Evolutionary conservation across 2,329 filamentous ascomycete genomes (phyloP).

Genomic region (Aphanocladium album): DNA sequence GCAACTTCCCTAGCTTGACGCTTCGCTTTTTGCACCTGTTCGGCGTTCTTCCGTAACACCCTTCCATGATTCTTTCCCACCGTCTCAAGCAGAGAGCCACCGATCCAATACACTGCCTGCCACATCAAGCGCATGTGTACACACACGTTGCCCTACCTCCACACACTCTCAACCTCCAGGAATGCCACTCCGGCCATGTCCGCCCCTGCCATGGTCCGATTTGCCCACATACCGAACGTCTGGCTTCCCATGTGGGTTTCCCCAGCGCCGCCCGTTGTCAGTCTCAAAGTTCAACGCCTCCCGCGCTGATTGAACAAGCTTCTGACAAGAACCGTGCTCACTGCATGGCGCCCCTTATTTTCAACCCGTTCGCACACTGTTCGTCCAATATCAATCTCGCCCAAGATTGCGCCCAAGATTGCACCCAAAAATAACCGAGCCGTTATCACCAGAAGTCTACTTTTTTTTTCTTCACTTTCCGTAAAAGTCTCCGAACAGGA

Average conservation of each 20-base stretch:
- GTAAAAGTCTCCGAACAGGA: neutral
- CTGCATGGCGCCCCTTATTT: neutral
- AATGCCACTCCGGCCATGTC: neutral
- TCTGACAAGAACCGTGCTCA: constrained; percentile 9
- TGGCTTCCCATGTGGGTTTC: neutral
- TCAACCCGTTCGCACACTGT: constrained; percentile 1
- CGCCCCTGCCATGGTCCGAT: constrained; percentile 1
- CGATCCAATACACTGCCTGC: neutral
- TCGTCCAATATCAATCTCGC: constrained; percentile 8
- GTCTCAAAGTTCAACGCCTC: constrained; percentile 8
- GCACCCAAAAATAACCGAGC: neutral
- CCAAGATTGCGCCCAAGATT: neutral
- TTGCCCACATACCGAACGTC: constrained; percentile 10
- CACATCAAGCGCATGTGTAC: neutral
- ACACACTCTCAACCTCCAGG: neutral
- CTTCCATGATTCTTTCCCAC: neutral
- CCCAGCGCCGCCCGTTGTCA: constrained; percentile 6
- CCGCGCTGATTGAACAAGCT: constrained; percentile 8
- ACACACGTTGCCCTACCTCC: neutral
- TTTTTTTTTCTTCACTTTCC: neutral
- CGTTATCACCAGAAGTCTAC: neutral
- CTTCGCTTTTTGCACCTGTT: neutral
- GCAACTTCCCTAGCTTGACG: neutral
- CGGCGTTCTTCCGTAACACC: constrained; percentile 7
- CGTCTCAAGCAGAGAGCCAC: neutral